Evolutionary conservation across 1,284 basidiomycete species (phyloP).

Genomic region (Papiliotrema fonsecae): DNA sequence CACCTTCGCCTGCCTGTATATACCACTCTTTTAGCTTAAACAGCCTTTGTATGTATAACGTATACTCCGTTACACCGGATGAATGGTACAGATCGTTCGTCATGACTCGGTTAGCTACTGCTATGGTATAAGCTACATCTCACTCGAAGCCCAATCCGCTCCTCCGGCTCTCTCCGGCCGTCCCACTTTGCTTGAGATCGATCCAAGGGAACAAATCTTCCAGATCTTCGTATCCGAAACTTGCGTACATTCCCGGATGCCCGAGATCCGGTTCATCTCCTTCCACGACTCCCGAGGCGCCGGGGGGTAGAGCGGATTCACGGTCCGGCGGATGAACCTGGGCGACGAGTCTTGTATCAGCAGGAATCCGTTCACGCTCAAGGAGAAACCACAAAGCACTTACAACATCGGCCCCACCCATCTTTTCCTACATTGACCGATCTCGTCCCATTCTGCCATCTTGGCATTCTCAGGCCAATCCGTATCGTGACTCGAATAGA

Average conservation of each 20-base stretch:
- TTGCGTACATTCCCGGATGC: slow-evolving; percentile 41
- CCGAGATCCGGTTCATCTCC: slow-evolving; percentile 34
- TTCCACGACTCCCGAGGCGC: slow-evolving; percentile 20
- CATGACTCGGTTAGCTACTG: too few relatives aligned
- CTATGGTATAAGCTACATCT: too few relatives aligned
- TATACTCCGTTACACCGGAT: too few relatives aligned
- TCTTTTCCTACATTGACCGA: slow-evolving; percentile 14
- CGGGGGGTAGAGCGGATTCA: slow-evolving; percentile 17
- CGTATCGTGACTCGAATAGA: slow-evolving; percentile 20
- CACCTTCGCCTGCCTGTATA: too few relatives aligned
- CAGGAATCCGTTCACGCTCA: background rate
- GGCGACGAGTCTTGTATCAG: slow-evolving; percentile 32
- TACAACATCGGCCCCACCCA: slow-evolving; percentile 48
- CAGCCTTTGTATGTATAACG: too few relatives aligned
- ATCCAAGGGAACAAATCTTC: slow-evolving; percentile 39
- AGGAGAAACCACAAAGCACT: slow-evolving; percentile 9
- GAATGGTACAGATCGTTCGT: too few relatives aligned
- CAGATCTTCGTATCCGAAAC: slow-evolving; percentile 43
- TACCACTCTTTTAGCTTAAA: too few relatives aligned
- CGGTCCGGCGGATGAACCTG: slow-evolving; percentile 34
- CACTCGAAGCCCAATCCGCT: slow-evolving; percentile 34
- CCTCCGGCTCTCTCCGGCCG: slow-evolving; percentile 20
- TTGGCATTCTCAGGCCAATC: slow-evolving; percentile 15
- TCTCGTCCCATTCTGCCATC: slow-evolving; percentile 34
- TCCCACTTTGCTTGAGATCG: slow-evolving; percentile 26